Percentiles rank a stretch among this genome's conserved stretches.
These are phyloP conservation scores for Alternaria gansuensis DNA, from an alignment of 2,329 filamentous ascomycete genomes.

Conservation along the genomic window DNA sequence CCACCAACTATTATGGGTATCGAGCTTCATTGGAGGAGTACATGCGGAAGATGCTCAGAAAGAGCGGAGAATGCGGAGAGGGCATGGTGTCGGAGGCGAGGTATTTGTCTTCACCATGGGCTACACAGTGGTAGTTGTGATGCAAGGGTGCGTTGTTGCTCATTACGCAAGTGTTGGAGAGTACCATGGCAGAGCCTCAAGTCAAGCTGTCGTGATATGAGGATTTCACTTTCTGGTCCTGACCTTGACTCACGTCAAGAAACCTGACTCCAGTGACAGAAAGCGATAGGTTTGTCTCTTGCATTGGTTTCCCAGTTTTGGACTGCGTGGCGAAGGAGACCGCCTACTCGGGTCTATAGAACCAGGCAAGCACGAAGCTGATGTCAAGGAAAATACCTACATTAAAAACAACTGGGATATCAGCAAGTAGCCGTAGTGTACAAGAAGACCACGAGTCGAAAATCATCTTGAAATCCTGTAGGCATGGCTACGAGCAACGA, in stretches of 20 bases:
- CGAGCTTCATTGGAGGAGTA: background rate
- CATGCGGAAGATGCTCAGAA: background rate
- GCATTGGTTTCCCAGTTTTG: no score
- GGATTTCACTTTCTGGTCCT: background rate
- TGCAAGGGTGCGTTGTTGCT: background rate
- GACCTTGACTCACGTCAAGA: background rate
- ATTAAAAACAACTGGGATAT: background rate
- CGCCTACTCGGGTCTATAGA: no score
- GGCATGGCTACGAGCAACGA: background rate
- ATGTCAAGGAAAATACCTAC: background rate
- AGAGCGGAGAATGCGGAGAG: background rate
- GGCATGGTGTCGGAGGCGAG: background rate
- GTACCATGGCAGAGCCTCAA: background rate
- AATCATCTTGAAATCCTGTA: no score
- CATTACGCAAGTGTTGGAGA: no score
- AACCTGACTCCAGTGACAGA: background rate
- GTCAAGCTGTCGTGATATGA: background rate
- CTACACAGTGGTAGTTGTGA: background rate
- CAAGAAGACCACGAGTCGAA: background rate
- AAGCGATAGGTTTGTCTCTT: background rate
- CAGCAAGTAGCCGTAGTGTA: background rate
- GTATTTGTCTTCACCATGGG: background rate
- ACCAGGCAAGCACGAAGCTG: background rate
- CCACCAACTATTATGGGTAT: background rate
- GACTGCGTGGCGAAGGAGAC: no score